Conservation (phyloP, 441 rosid species). For the Metrosideros polymorpha region DNA sequence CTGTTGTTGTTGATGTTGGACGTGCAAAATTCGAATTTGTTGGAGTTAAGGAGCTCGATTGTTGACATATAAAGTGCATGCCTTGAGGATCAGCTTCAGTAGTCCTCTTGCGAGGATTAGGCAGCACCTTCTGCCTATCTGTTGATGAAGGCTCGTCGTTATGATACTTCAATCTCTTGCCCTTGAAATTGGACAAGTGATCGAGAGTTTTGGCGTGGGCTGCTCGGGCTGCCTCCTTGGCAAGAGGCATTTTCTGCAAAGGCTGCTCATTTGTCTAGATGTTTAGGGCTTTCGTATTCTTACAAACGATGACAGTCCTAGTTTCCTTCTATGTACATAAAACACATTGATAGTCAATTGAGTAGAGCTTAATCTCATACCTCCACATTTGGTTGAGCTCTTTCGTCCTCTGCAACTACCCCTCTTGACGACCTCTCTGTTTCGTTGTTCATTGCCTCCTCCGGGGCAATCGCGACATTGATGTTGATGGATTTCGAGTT, state of each 20-base stretch:
- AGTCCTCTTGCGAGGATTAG: background rate
- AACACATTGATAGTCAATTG: background rate
- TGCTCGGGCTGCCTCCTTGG: background rate
- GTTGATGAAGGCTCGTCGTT: background rate
- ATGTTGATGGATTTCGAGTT: background rate
- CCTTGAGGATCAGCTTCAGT: no score
- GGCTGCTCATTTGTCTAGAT: background rate
- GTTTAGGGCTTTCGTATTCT: background rate
- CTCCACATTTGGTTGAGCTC: background rate
- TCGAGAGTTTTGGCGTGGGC: background rate
- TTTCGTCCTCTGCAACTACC: background rate
- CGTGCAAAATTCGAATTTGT: no score
- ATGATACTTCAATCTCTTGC: background rate
- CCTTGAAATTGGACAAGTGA: background rate
- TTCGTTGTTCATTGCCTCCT: background rate
- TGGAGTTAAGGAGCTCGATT: no score
- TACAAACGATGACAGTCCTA: background rate
- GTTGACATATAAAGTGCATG: no score
- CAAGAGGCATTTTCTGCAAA: background rate
- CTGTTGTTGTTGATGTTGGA: no score
- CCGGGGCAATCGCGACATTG: background rate
- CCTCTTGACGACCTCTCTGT: background rate
- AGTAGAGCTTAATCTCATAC: background rate
- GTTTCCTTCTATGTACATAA: background rate
- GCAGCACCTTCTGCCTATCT: background rate